phyloP scores from a whole-genome alignment of 148 eudicot genomes.

The Rhododendron griersonianum region DNA sequence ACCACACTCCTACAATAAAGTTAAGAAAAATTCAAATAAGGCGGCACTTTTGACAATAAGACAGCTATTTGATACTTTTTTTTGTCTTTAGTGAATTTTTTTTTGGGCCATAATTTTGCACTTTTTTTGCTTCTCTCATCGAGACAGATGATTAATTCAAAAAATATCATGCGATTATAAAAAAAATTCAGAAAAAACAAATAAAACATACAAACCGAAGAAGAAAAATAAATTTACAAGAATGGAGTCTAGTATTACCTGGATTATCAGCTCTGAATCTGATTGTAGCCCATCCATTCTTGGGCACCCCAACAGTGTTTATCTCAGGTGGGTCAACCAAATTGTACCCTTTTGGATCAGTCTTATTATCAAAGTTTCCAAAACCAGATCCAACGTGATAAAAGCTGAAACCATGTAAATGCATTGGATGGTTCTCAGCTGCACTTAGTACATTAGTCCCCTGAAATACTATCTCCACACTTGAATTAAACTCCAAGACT shows the following conservation, averaged over 20 bases:
- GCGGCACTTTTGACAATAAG: no score
- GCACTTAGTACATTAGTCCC: slow-evolving; percentile 15
- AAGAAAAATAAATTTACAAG: no score
- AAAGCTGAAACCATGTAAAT: slow-evolving; percentile 24
- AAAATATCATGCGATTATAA: no score
- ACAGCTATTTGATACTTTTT: no score
- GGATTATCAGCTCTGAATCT: slow-evolving; percentile 30
- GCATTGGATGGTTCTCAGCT: slow-evolving; percentile 29
- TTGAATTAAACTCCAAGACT: slow-evolving; percentile 12
- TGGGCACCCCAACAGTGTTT: slow-evolving; percentile 22
- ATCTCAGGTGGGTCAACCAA: slow-evolving; percentile 19
- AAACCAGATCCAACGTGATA: slow-evolving; percentile 17
- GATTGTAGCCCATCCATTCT: slow-evolving; percentile 26
- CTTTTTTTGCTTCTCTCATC: no score
- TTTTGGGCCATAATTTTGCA: no score
- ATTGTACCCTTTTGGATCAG: slow-evolving; percentile 14
- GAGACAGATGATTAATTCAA: no score
- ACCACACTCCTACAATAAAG: slow-evolving; percentile 1
- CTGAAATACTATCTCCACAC: slow-evolving; percentile 24
- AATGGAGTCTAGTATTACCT: not conserved
- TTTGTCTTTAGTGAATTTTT: no score
- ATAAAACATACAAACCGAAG: no score
- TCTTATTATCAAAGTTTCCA: slow-evolving; percentile 11
- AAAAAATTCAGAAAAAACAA: no score
- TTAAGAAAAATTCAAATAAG: not conserved